Evolutionary conservation across 164 flowering plant species (phyloP), one percentile per base, ranked within the genome.

Genomic region (Aristolochia fimbriata): DNA sequence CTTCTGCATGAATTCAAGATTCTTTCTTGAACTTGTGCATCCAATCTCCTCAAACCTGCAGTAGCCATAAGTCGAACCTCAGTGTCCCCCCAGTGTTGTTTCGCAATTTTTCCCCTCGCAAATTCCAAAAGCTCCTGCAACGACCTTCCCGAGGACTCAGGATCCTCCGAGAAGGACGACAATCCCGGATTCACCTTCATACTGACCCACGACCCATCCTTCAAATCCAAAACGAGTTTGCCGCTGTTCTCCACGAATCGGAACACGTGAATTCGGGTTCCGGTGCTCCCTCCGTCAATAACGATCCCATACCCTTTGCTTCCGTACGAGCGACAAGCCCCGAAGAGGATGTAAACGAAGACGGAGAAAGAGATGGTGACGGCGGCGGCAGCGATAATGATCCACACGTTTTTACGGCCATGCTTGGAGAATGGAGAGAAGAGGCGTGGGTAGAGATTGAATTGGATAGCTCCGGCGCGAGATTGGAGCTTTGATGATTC

Each of bases 261-360:
- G 33, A 90, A 83, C 50, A 90, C 88, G 49, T 93, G 96, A 53
- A 88, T 80, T 53, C 99, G 75, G 15, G 87, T 82, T 23, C 99
- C 99, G 0, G 99, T 90, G 57, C 97, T 93, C 9, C 99, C 99
- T 0, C 95, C 97, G 55, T 93, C 97, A 51, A 93, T 86, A 49
- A 93, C 72, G 31, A 90, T 75, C 59, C 80, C 71, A 62, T 65
- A 87, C 49, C 70, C 75, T 43, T 31, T 61, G 53, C 27, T 60
- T 41, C 12, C 10, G n/a, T 43, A 14, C 25, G n/a, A 27, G 30
- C 30, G 58, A 24, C 65, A 46, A 27, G 58, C 10, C 2, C 53
- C 54, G 37, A 21, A 14, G 21, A 31, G n/a, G 41, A 23, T 27
- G 19, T 73, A 16, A 3, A 70, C 23, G 9, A 73, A 65, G 17